phyloP scores from a whole-genome alignment of 768 basidiomycete species.

The Lactifluus pinguis region DNA sequence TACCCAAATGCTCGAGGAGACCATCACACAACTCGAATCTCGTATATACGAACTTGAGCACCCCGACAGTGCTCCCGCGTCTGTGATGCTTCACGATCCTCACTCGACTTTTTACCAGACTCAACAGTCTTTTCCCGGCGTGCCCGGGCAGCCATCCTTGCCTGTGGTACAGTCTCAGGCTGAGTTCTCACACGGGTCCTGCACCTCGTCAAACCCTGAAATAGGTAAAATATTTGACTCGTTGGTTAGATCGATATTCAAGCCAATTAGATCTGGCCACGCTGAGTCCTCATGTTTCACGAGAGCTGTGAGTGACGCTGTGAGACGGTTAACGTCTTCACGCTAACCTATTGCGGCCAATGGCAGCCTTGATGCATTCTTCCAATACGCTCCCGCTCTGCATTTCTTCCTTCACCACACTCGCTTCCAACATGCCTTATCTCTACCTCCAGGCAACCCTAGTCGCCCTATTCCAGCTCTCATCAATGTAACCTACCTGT shows the following conservation, averaged over 20 bases:
- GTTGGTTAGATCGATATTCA: background rate
- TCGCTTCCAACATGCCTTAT: constrained; percentile 34
- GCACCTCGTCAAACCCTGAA: constrained; percentile 8
- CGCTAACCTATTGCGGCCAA: background rate
- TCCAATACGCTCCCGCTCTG: constrained; percentile 47
- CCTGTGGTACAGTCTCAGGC: background rate
- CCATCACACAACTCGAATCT: constrained; percentile 44
- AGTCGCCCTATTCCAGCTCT: constrained; percentile 29
- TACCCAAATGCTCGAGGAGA: constrained; percentile 51
- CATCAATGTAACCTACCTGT: constrained; percentile 34
- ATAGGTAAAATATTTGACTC: background rate
- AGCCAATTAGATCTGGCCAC: background rate
- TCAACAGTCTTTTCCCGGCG: background rate
- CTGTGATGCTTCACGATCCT: constrained; percentile 19
- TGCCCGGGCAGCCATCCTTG: background rate
- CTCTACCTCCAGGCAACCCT: constrained; percentile 24
- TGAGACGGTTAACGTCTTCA: background rate
- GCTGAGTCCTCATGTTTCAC: background rate
- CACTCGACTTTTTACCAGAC: constrained; percentile 6
- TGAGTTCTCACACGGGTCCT: constrained; percentile 3
- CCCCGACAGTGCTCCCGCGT: constrained; percentile 2
- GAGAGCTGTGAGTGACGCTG: constrained; percentile 13
- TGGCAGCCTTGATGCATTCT: constrained; percentile 47
- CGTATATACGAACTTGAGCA: constrained; percentile 31
- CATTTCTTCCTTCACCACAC: constrained; percentile 55